Conservation (phyloP, 805 yeast genomes). For the Metschnikowia bowlesiae region DNA sequence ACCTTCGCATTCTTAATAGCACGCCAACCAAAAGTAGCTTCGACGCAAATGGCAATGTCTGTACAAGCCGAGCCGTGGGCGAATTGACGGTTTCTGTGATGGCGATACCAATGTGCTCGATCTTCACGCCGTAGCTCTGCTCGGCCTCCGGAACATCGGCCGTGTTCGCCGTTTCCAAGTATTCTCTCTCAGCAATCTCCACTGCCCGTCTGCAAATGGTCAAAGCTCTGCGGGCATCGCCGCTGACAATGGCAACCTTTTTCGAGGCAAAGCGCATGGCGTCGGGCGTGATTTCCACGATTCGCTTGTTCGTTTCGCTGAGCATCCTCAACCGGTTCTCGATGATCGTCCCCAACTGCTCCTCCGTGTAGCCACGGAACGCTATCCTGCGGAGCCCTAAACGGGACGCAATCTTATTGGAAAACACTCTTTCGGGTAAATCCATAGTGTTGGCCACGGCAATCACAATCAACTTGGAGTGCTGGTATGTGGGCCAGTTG, state of each 20-base stretch:
- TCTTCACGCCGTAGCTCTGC: constrained; percentile 54
- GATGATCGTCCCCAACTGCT: constrained; percentile 73
- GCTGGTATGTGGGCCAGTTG: constrained; percentile 89
- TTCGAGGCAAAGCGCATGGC: constrained; percentile 91
- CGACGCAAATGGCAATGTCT: constrained; percentile 58
- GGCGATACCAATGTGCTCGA: constrained; percentile 73
- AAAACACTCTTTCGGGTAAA: constrained; percentile 80
- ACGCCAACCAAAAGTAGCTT: constrained; percentile 72
- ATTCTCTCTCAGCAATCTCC: constrained; percentile 74
- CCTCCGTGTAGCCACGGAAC: constrained; percentile 83
- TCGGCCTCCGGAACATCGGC: constrained; percentile 23
- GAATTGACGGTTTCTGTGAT: constrained; percentile 74
- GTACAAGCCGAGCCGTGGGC: constrained; percentile 59
- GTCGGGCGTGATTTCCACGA: constrained; percentile 51
- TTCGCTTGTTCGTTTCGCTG: constrained; percentile 33
- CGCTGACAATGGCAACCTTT: constrained; percentile 93
- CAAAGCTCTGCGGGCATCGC: constrained; percentile 93
- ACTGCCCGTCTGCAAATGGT: constrained; percentile 86
- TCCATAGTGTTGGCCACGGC: constrained; percentile 99
- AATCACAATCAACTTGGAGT: constrained; percentile 77
- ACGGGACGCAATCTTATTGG: constrained; percentile 87
- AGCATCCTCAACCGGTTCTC: constrained; percentile 56
- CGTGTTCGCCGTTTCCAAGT: constrained; percentile 26
- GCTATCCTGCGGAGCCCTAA: constrained; percentile 82
- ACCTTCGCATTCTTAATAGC: constrained; percentile 57